phyloP scores from a whole-genome alignment of 805 yeast species.

The Metschnikowia continentalis region DNA sequence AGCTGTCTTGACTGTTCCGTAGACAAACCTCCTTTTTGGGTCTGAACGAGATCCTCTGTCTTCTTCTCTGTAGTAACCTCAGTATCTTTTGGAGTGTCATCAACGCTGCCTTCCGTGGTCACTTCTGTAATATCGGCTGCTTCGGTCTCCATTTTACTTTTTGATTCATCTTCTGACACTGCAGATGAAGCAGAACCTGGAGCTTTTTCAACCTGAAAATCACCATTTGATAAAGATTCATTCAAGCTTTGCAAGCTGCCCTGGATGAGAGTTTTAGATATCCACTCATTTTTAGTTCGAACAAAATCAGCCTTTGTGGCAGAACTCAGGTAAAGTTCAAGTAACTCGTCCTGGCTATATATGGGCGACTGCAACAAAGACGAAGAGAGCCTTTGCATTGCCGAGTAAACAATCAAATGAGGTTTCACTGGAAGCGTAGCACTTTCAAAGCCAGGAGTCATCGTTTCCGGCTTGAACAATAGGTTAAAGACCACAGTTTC shows the following conservation, averaged over 20 bases:
- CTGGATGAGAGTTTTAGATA: constrained; percentile 6
- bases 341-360: constrained; percentile 10
- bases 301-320: constrained; percentile 18
- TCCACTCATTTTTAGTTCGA: constrained; percentile 32
- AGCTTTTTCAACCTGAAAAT: neutral
- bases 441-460: constrained; percentile 4
- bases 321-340: constrained; percentile 22
- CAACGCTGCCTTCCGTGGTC: too few relatives aligned
- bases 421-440: constrained; percentile 14
- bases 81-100: too few relatives aligned
- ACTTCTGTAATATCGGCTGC: neutral
- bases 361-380: constrained; percentile 6
- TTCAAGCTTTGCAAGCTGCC: neutral
- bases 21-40: neutral
- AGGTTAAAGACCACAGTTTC: neutral
- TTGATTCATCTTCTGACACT: neutral
- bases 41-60: neutral
- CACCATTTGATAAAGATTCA: neutral
- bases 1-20: constrained; percentile 9
- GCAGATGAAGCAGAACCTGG: neutral
- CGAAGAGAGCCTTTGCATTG: constrained; percentile 8
- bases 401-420: constrained; percentile 10
- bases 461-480: neutral
- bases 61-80: neutral
- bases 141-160: neutral